Percentiles rank a stretch among this genome's conserved stretches.
These are phyloP conservation scores for Elsinoe australis DNA, from an alignment of 2,329 filamentous ascomycete species.

Conservation along the genomic window DNA sequence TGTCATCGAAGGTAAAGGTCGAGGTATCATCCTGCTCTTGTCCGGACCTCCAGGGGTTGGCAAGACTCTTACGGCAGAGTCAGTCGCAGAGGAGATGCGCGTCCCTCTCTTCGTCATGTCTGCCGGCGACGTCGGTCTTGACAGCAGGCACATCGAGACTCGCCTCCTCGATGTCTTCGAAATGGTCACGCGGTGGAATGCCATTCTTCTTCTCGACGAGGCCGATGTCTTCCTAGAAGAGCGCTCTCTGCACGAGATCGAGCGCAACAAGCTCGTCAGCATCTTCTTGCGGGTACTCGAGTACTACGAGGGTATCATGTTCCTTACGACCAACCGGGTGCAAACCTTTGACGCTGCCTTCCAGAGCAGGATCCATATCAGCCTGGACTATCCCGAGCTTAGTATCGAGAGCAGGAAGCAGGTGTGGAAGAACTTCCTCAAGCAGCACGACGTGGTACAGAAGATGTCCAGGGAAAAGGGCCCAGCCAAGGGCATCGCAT, in stretches of 20 bases:
- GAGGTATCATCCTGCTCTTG: conserved; percentile 46
- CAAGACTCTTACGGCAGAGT: conserved; percentile 47
- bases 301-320: conserved; percentile 38
- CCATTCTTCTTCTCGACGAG: conserved; percentile 47
- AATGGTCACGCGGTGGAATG: conserved; percentile 45
- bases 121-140: conserved; percentile 43
- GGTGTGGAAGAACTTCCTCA: conserved; percentile 42
- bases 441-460: conserved; percentile 25
- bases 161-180: conserved; percentile 41
- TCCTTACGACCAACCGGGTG: conserved; percentile 41
- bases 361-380: conserved; percentile 41
- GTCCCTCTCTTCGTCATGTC: conserved; percentile 46
- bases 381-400: conserved; percentile 37
- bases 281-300: conserved; percentile 34
- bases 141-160: conserved; percentile 37
- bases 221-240: conserved; percentile 40
- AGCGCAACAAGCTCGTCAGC: conserved; percentile 41
- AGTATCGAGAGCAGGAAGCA: conserved; percentile 31
- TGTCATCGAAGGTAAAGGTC: conserved; percentile 46
- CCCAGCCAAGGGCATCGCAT: conserved; percentile 20
- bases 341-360: conserved; percentile 40
- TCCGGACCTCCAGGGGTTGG: conserved; percentile 47
- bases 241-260: conserved; percentile 35
- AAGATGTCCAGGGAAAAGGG: conserved; percentile 21
- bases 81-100: conserved; percentile 44